Evolutionary conservation across 139 green algal species (phyloP), one percentile per base, ranked within the genome.

Genomic region (Chlamydomonas sphaeroides): DNA sequence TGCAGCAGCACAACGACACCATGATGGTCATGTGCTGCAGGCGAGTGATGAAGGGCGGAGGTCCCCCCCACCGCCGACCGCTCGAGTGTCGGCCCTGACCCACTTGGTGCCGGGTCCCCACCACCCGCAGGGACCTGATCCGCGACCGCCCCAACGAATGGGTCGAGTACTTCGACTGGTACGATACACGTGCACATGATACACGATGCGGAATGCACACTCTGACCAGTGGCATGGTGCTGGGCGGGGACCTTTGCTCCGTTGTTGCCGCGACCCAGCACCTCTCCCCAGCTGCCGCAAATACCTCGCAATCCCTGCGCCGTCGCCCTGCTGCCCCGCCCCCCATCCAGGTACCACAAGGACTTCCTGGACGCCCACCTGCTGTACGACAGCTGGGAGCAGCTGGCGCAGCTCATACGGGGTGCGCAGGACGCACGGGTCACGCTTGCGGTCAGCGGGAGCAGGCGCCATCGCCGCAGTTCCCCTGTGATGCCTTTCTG

Each of bases 11-110:
- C 51, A 67, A 78, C 70, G 25, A 78, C 15, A 56, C n/a, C 51
- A 33, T 66, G 42, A 78, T 78, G 70, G 70, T 78, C 17, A 66
- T 78, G 48, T 78, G 70, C 70, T 78, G 70, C 51, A 48, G 70
- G 70, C 67, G 20, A 3, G 45, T 73, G 21, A 25, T 32, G 66
- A 15, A 21, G 48, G 28, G 66, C 32, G 5, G 38, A 14, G 38
- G 38, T 17, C 5, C 15, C 56, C 56, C 5, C 26, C 11, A 32
- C 21, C 11, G 25, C 15, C 25, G 15, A 28, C 25, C 56, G 26
- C 56, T 17, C 15, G 21, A 33, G 32, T 73, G 25, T 41, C 17
- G 48, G 32, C 5, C 17, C 38, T 73, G 38, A 10, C 36, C 2
- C 35, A 26, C 38, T 38, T 56, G 2, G 26, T 51, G 20, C 38